A percentile compares a stretch with the other conserved stretches of the same genome.
Evolutionary conservation across 2,329 filamentous ascomycete genomes (phyloP).

Genomic region (Diaporthe citrichinensis): DNA sequence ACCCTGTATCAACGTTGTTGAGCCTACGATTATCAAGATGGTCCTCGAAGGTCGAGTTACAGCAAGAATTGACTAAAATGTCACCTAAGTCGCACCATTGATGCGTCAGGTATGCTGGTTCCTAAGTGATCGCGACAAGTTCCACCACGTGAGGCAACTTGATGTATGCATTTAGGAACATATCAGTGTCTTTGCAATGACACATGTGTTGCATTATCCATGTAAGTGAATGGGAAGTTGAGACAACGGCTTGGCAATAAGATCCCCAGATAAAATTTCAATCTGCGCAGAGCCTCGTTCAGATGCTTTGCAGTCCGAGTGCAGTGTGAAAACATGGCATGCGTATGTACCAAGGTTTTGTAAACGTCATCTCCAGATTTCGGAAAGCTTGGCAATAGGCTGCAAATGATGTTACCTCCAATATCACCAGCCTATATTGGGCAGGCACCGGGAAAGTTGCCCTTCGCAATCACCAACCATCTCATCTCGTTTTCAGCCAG

Average conservation of each 20-base stretch:
- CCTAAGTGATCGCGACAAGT: not conserved
- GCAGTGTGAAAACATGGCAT: not conserved
- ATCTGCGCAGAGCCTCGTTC: not conserved
- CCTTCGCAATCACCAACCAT: not conserved
- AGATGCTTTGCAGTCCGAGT: not conserved
- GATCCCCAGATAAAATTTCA: not conserved
- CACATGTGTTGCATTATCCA: not conserved
- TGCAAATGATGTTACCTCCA: not conserved
- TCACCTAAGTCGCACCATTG: not conserved
- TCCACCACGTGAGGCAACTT: not conserved
- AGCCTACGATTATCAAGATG: no score
- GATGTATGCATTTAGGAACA: not conserved
- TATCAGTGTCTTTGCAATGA: not conserved
- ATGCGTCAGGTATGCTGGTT: not conserved
- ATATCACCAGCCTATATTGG: not conserved
- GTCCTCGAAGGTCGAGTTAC: not conserved
- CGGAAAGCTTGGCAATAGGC: not conserved
- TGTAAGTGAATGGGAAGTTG: not conserved
- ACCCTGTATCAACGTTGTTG: no score
- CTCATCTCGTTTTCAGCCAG: not conserved
- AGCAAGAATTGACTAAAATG: not conserved
- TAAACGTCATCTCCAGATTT: not conserved
- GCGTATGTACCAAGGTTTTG: not conserved
- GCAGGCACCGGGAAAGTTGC: not conserved
- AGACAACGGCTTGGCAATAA: not conserved